Percentiles rank a stretch among this genome's conserved stretches.
These are phyloP conservation scores for Paspalum vaginatum DNA, from an alignment of 176 grass and related monocot species.

Conservation along the genomic window DNA sequence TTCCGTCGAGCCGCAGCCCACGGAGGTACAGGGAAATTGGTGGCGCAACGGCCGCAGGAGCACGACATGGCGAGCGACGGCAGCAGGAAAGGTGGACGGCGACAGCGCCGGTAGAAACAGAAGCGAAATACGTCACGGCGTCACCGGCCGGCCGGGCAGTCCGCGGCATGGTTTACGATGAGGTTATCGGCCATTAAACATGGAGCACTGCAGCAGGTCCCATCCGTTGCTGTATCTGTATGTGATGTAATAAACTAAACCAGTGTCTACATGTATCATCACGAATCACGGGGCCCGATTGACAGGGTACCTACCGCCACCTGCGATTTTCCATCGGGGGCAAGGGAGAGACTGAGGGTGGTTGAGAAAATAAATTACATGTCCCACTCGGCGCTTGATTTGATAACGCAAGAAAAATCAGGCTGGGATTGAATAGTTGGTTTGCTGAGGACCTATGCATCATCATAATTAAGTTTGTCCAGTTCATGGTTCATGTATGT, in stretches of 20 bases:
- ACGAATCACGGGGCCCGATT: constrained; percentile 27
- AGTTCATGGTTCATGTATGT: too few species aligned
- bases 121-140: not conserved
- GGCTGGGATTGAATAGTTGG: not conserved
- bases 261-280: constrained; percentile 25
- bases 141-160: not conserved
- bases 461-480: too few species aligned
- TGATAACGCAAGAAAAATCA: not conserved
- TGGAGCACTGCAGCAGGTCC: not conserved
- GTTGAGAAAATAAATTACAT: not conserved
- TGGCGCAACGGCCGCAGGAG: not conserved
- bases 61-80: not conserved
- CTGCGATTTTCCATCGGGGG: not conserved
- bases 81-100: not conserved
- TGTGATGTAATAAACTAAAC: not conserved
- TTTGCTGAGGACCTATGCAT: too few species aligned
- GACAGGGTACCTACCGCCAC: constrained; percentile 46
- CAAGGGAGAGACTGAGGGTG: not conserved
- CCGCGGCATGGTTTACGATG: not conserved
- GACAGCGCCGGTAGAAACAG: not conserved
- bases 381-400: constrained; percentile 1
- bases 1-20: not conserved
- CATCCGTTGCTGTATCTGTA: not conserved
- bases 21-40: constrained; percentile 11
- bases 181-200: not conserved